Base-by-base conservation (phyloP, 2,329 filamentous ascomycete species). In the Venturia nashicola region DNA sequence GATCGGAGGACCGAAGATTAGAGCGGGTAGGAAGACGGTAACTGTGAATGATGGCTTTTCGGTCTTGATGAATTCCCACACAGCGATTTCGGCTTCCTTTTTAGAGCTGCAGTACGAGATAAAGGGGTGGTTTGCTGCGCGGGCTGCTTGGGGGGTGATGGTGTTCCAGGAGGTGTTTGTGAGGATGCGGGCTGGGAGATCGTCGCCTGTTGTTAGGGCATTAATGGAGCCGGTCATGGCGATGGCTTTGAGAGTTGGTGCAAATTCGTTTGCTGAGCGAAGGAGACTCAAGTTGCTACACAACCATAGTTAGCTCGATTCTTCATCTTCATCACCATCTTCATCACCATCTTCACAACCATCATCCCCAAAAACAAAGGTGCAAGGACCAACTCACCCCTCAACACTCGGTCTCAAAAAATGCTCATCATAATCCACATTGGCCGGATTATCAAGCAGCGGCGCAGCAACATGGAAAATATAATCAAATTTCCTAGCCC, bases 81-180 rank as follows among this genome's bases (percentile, higher is more conserved):
- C 80, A 0, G 81, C 77, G 64, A 73, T 74, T 74, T 84, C 82
- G 57, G 82, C 82, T 2, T 80, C 75, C 59, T 76, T 80, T 75
- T 84, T 84, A 69, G 79, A 81, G 5, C 79, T 81, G 65, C 80
- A 79, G 75, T 85, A 85, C 44, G 78, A 79, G 2, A 75, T 77
- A 6, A 75, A 69, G 1, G 74, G 73, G 23, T 72, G 43, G 72
- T 36, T 71, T 71, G 54, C 71, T 69, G 34, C 80, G 72, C 63
- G 82, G 32, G 76, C 76, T 46, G 16, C 67, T 16, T 11, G 67
- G 63, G 78, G 74, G 1, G 77, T 80, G 44, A 77, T 76, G 0
- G 81, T 80, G 74, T 83, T 84, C 82, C 82, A 84, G 64, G 78
- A 77, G 43, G 69, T 68, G 59, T 72, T 68, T 2, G 69, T 71